These are phyloP conservation scores for Paragyromitra xinjiangensis DNA, from an alignment of 495 filamentous ascomycete species.

Conservation along the genomic window DNA sequence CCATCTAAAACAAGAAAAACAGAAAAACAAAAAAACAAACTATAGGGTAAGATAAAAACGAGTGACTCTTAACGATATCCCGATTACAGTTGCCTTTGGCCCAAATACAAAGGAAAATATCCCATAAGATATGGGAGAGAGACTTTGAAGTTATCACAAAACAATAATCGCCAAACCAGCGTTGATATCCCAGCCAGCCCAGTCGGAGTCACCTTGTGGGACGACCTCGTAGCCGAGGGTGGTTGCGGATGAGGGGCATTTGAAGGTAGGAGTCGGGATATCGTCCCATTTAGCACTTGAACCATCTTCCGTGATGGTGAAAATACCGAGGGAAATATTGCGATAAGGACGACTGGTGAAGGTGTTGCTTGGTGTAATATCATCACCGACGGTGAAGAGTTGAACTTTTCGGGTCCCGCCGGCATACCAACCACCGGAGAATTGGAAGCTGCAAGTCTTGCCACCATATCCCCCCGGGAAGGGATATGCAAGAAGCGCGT, in stretches of 20 bases:
- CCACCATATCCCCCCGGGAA: slow-evolving; percentile 1
- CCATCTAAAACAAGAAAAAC: not conserved
- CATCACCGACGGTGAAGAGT: slow-evolving; percentile 15
- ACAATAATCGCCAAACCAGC: not conserved
- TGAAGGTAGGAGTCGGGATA: not conserved
- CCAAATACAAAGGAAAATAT: not conserved
- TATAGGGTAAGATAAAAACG: not conserved
- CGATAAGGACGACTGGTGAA: slow-evolving; percentile 8
- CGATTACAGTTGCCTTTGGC: not conserved
- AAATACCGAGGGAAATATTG: not conserved
- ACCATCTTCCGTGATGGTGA: not conserved
- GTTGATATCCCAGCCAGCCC: not conserved
- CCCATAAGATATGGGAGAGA: not conserved
- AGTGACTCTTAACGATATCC: not conserved
- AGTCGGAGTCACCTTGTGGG: slow-evolving; percentile 3
- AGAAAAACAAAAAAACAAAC: not conserved
- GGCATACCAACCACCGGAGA: not conserved
- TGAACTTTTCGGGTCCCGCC: slow-evolving; percentile 14
- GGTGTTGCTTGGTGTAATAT: not conserved
- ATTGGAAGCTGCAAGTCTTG: slow-evolving; percentile 2
- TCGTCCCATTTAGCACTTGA: slow-evolving; percentile 5
- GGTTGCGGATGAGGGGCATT: not conserved
- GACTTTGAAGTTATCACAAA: not conserved
- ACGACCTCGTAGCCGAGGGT: slow-evolving; percentile 6
- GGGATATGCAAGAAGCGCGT: not conserved